Evolutionary conservation across 2,329 filamentous ascomycete species (phyloP).

Genomic region (Fusarium continuum): DNA sequence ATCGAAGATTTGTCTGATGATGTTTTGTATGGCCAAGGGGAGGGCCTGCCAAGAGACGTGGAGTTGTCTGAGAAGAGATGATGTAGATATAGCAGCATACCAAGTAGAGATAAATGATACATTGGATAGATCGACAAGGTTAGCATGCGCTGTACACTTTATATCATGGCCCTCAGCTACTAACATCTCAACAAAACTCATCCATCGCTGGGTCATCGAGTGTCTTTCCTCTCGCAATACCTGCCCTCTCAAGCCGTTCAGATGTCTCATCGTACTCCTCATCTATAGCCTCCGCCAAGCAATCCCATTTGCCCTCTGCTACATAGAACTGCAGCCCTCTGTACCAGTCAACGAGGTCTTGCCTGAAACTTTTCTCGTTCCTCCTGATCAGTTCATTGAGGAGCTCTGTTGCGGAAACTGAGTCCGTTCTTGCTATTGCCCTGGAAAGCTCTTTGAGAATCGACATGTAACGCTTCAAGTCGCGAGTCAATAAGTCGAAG

Average conservation of each 20-base stretch:
- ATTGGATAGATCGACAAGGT: neutral
- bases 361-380: neutral
- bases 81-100: neutral
- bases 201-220: neutral
- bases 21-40: conserved; percentile 12
- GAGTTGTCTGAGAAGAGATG: conserved; percentile 1
- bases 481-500: neutral
- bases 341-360: conserved; percentile 1
- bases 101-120: rapidly evolving
- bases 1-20: conserved; percentile 39
- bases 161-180: neutral
- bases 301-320: neutral
- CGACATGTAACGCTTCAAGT: neutral
- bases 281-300: neutral
- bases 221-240: neutral
- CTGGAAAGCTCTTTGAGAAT: neutral
- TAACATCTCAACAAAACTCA: neutral
- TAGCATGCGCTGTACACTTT: too few relatives aligned
- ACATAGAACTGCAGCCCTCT: conserved; percentile 13
- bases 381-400: neutral
- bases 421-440: neutral
- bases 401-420: rapidly evolving
- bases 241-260: rapidly evolving
- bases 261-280: neutral
- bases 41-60: neutral